Evolutionary conservation across 768 basidiomycete species (phyloP), one percentile per base, ranked within the genome.

Genomic region (Phaeolepiota aurea): DNA sequence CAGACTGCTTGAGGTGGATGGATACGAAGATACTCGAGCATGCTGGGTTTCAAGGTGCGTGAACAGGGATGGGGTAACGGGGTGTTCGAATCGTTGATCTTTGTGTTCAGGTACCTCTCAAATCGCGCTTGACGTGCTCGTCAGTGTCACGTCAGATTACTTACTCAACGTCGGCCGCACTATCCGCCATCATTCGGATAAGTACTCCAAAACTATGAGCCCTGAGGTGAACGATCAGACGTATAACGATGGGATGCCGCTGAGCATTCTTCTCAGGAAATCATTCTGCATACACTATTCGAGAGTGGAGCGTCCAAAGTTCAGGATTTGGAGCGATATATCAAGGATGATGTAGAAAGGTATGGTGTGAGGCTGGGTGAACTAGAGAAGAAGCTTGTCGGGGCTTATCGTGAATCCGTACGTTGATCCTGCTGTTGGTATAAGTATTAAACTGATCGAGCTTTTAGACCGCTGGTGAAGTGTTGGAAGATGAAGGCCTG

Each of bases 211-310:
- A 36, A 75, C 72, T 16, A 91, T 97, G 87, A 78, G 82, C 1
- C 56, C 89, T 0, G 91, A 96, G 43, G 73, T 53, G 20, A 2
- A n/a, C 36, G 30, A 2, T 14, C 4, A 18, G 15, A 10, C 18
- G 19, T 38, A 25, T 10, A 21, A 32, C 13, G n/a, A 10, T 38
- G n/a, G 18, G 12, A 22, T 15, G 7, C 10, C 20, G 22, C 32
- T 18, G 16, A 7, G 9, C 15, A 13, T 15, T 10, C 14, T 15
- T 21, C 32, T n/a, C 44, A 94, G 90, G 90, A 94, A 79, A 93
- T 96, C 22, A 80, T 94, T 25, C 71, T 92, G 1, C 90, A 94
- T 56, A 85, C 89, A 0, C 65, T 97, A 13, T 88, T 92, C 48
- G 90, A 96, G 62, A 87, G 85, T 44, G 93, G 93, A 3, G 78